Conservation (phyloP, 169 alveolate species). For the Besnoitia besnoiti region DNA sequence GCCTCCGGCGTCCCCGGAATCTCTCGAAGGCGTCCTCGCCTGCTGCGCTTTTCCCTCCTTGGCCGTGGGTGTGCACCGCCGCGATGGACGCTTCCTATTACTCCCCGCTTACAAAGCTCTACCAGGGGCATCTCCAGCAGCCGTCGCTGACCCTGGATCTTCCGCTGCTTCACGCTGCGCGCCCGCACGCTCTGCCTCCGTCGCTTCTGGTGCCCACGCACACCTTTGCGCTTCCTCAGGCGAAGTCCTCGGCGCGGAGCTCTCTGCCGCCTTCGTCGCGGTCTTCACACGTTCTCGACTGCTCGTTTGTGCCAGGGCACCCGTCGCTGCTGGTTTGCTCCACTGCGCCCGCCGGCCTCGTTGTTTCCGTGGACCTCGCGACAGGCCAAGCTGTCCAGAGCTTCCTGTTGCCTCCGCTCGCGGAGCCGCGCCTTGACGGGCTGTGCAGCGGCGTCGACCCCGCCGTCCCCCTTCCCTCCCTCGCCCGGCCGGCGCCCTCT, state of each 20-base stretch:
- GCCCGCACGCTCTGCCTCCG: constrained; percentile 7
- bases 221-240: not conserved
- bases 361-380: not conserved
- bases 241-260: not conserved
- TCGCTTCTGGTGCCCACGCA: constrained; percentile 3
- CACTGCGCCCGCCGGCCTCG: not conserved
- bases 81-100: not conserved
- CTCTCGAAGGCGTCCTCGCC: too few relatives aligned
- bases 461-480: not conserved
- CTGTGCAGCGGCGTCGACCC: not conserved
- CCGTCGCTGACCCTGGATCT: constrained; percentile 19
- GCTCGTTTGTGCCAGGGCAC: constrained; percentile 24
- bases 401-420: not conserved
- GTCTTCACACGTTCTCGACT: constrained; percentile 5
- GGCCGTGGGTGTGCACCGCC: not conserved
- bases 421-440: not conserved
- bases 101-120: not conserved
- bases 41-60: not conserved
- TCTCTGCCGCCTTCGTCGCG: not conserved
- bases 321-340: constrained; percentile 5
- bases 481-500: not conserved
- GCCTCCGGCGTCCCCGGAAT: too few relatives aligned
- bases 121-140: not conserved
- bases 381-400: constrained; percentile 25
- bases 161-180: constrained; percentile 35